Evolutionary conservation across 2,329 filamentous ascomycete species (phyloP), one percentile per base, ranked within the genome.

Genomic region (Albifimbria verrucaria): DNA sequence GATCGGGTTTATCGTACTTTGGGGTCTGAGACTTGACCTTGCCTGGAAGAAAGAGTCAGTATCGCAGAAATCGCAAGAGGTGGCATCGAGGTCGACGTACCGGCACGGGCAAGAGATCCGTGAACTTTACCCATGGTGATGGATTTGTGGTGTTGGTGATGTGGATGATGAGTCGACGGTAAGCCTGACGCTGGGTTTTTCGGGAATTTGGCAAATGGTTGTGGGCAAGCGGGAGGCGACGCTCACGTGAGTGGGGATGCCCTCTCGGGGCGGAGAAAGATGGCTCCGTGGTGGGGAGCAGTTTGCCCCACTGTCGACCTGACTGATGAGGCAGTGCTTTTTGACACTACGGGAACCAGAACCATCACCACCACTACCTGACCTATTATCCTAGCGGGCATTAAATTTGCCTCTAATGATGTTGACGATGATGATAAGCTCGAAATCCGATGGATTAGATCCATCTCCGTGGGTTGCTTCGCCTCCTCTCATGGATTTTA

Each of bases 21-120:
- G 72, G 89, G 68, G 89, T 93, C 80, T 93, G 90, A 80, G 90
- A 93, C 89, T 96, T 95, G 87, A 96, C 92, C 86, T 96, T 96
- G 82, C 91, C 91, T 81, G 86, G 83, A 32, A 21, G 21, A 86
- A 86, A 75, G 85, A 87, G 77, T 70, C 59, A 68, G 63, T 61
- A 51, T 58, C 52, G 52, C 55, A 23, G 25, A 58, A 22, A 51
- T 47, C 21, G 12, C 39, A 21, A 22, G n/a, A 42, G 32, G 43
- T 55, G 43, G 55, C 53, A 48, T 55, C 51, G 52, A 41, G 52
- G 44, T 56, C 18, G 41, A 67, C 72, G 53, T 77, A 77, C 76
- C 77, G 65, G 90, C 90, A 91, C 90, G 90, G 77, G 90, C 90
- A 79, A 94, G 88, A 75, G 90, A 94, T 77, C 90, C 90, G 88